phyloP scores from a whole-genome alignment of 495 filamentous ascomycete genomes.

The Neurospora sp. region DNA sequence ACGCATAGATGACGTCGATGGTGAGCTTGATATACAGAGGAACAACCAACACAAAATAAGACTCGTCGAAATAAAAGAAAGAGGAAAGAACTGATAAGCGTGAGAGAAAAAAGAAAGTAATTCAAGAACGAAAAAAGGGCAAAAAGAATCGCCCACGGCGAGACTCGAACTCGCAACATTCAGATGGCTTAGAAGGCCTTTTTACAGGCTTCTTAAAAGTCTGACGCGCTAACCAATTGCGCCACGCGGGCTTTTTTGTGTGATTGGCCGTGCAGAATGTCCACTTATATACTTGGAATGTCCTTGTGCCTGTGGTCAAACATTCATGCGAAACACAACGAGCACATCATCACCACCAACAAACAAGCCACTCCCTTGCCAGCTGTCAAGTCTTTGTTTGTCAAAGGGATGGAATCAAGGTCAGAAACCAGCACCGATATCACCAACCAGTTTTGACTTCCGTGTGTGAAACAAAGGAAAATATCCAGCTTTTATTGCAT shows the following conservation, averaged over 20 bases:
- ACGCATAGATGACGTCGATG: background rate
- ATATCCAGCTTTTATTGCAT: background rate
- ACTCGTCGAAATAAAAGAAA: background rate
- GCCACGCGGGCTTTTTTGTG: background rate
- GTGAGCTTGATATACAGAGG: background rate
- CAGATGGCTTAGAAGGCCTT: background rate
- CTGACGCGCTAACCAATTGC: background rate
- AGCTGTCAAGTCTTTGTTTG: background rate
- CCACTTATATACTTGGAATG: background rate
- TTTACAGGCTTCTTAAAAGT: slow-evolving; percentile 2
- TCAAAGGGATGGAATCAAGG: too few species aligned
- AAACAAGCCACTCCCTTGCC: background rate
- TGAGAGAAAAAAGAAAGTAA: background rate
- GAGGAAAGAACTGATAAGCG: background rate
- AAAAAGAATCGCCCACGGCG: slow-evolving; percentile 1
- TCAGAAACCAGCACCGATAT: background rate
- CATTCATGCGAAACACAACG: background rate
- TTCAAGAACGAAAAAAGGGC: background rate
- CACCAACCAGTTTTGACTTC: background rate
- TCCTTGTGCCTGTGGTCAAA: background rate
- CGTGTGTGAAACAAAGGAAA: background rate
- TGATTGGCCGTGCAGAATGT: background rate
- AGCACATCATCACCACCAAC: background rate
- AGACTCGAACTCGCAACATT: slow-evolving; percentile 6
- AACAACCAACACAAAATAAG: background rate